Evolutionary conservation across 352 stramenopile genomes (phyloP).

Genomic region (Phytopythium mirpurense): DNA sequence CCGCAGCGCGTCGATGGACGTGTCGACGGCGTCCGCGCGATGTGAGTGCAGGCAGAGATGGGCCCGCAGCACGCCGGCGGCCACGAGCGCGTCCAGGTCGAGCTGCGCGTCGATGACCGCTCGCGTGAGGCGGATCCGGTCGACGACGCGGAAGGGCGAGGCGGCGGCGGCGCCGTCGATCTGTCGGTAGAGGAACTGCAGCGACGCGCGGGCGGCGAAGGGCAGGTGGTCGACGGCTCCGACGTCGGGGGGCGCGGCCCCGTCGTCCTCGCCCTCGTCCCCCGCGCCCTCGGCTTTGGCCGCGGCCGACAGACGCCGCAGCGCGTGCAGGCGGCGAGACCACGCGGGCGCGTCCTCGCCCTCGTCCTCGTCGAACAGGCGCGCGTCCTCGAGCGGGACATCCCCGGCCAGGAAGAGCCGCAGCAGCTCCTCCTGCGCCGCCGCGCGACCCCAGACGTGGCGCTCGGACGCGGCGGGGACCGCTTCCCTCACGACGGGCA

Average conservation of each 20-base stretch:
- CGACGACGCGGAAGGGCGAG: constrained; percentile 64
- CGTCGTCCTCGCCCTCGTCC: background rate
- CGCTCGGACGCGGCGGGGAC: constrained; percentile 30
- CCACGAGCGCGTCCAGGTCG: constrained; percentile 59
- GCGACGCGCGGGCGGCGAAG: constrained; percentile 37
- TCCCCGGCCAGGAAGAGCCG: constrained; percentile 62
- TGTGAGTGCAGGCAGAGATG: constrained; percentile 58
- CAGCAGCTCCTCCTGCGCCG: constrained; percentile 34
- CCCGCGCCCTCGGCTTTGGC: constrained; percentile 17
- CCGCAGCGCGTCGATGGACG: constrained; percentile 53
- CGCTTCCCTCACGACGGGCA: constrained; percentile 44
- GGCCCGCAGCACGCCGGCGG: constrained; percentile 38
- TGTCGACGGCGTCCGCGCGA: constrained; percentile 56
- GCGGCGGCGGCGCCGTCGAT: constrained; percentile 36
- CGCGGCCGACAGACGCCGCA: constrained; percentile 31
- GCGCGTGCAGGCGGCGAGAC: constrained; percentile 53
- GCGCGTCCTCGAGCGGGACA: constrained; percentile 48
- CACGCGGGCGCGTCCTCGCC: constrained; percentile 55
- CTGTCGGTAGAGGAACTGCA: constrained; percentile 68
- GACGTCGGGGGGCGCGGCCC: constrained; percentile 7
- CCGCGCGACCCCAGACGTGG: constrained; percentile 26
- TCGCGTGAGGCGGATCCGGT: constrained; percentile 78
- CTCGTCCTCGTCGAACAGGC: constrained; percentile 43
- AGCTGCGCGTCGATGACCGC: constrained; percentile 64
- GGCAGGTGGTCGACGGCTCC: constrained; percentile 26